Percentiles rank a stretch among this genome's conserved stretches.
These are phyloP conservation scores for Fusarium cicatricum DNA, from an alignment of 2,329 filamentous ascomycete species.

Conservation along the genomic window DNA sequence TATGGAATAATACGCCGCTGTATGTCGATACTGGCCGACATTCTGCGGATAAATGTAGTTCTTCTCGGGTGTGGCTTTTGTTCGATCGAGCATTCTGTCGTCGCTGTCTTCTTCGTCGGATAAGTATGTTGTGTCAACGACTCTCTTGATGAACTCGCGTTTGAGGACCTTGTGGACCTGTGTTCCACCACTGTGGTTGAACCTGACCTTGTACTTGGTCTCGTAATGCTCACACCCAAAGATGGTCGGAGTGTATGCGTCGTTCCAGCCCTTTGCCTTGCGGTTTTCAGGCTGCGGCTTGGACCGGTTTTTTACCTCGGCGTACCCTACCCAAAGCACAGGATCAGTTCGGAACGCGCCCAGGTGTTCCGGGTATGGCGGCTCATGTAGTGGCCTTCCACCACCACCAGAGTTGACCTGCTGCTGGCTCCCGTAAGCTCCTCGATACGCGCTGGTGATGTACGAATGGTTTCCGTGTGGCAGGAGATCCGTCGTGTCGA, in stretches of 20 bases:
- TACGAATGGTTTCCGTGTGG: conserved; percentile 36
- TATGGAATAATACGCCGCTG: conserved; percentile 34
- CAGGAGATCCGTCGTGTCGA: conserved; percentile 28
- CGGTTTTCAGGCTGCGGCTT: conserved; percentile 25
- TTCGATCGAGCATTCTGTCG: conserved; percentile 31
- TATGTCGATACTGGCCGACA: conserved; percentile 28
- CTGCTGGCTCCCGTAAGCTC: conserved; percentile 32
- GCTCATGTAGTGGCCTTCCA: conserved; percentile 21
- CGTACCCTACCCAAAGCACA: conserved; percentile 39
- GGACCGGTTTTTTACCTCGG: conserved; percentile 29
- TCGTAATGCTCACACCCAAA: conserved; percentile 39
- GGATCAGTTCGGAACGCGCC: conserved; percentile 38
- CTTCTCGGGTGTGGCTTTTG: conserved; percentile 20
- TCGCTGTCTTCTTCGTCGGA: conserved; percentile 19
- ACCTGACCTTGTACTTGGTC: conserved; percentile 34
- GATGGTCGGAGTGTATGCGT: conserved; percentile 39
- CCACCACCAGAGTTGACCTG: conserved; percentile 10
- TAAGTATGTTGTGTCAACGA: conserved; percentile 35
- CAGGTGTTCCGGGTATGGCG: conserved; percentile 34
- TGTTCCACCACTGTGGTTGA: conserved; percentile 36
- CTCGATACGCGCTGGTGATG: conserved; percentile 26
- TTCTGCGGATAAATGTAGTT: conserved; percentile 36
- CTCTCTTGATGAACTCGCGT: conserved; percentile 25
- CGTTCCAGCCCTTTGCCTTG: conserved; percentile 22
- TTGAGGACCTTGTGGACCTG: conserved; percentile 29